Conservation (phyloP, 805 yeast genomes). For the Candida mattraensis region DNA sequence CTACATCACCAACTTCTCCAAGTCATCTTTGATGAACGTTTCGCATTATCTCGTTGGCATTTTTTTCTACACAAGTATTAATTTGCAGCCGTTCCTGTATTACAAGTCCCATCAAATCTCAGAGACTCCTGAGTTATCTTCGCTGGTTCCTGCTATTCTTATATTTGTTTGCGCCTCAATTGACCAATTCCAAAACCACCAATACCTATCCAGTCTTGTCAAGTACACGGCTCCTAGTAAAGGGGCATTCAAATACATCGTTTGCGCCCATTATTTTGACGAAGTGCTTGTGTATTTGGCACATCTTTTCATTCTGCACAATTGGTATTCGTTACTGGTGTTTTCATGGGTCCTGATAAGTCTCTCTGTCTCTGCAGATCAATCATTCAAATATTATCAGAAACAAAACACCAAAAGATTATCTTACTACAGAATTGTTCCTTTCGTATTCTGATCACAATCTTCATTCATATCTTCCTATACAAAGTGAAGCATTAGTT, state of each 20-base stretch:
- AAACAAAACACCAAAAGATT: conserved; percentile 16
- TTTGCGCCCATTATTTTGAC: conserved; percentile 71
- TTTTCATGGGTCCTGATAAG: conserved; percentile 44
- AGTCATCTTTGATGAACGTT: conserved; percentile 55
- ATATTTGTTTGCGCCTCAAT: conserved; percentile 37
- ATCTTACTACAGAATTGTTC: conserved; percentile 28
- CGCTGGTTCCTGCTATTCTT: conserved; percentile 2
- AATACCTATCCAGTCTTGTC: conserved; percentile 43
- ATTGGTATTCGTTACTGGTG: conserved; percentile 25
- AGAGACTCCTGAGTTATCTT: too few species aligned
- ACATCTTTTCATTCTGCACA: conserved; percentile 19
- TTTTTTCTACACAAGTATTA: conserved; percentile 52
- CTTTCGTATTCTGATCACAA: conserved; percentile 26
- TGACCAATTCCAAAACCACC: conserved; percentile 53
- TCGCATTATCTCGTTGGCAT: conserved; percentile 68
- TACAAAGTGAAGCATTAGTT: conserved; percentile 75
- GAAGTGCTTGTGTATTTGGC: conserved; percentile 57
- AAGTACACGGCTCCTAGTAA: conserved; percentile 59
- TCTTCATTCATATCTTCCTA: conserved; percentile 34
- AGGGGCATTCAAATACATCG: conserved; percentile 48
- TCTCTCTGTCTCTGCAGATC: conserved; percentile 55
- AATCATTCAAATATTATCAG: conserved; percentile 49
- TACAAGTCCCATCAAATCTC: too few species aligned
- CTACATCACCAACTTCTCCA: conserved; percentile 46
- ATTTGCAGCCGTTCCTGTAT: conserved; percentile 33